Conservation (phyloP, 805 yeast species). For the Dipodascopsis uninucleata region DNA sequence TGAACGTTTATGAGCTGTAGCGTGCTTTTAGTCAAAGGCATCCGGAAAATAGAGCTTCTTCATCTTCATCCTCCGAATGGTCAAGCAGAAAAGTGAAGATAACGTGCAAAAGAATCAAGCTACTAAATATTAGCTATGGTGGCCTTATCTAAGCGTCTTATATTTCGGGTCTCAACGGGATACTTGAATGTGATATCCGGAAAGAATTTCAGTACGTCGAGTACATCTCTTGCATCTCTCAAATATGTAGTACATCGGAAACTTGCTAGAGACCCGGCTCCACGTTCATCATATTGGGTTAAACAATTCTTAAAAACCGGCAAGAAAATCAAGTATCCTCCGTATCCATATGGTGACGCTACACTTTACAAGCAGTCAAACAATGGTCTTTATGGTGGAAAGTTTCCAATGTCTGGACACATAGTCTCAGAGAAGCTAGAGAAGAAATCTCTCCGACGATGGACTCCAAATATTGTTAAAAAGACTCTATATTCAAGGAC, state of each 20-base stretch:
- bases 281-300: constrained; percentile 20
- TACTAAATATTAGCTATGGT: no score
- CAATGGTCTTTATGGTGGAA: constrained; percentile 87
- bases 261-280: constrained; percentile 18
- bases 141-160: no score
- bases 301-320: constrained; percentile 20
- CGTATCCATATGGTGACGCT: constrained; percentile 76
- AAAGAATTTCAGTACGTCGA: no score
- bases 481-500: constrained; percentile 83
- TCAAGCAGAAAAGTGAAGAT: no score
- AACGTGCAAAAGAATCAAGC: no score
- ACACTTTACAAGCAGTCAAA: constrained; percentile 76
- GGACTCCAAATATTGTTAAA: constrained; percentile 76
- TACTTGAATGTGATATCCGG: no score
- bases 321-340: constrained; percentile 45
- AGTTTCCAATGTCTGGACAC: constrained; percentile 71
- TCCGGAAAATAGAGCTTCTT: no score
- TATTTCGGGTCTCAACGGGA: no score
- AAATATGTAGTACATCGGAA: constrained; percentile 18
- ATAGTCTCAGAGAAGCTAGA: constrained; percentile 65
- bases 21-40: no score
- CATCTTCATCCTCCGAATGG: no score
- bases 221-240: not conserved
- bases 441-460: constrained; percentile 67
- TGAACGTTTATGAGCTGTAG: no score